Evolutionary conservation across 2,329 filamentous ascomycete species (phyloP), one percentile per base, ranked within the genome.

Genomic region (Alternaria viburni): DNA sequence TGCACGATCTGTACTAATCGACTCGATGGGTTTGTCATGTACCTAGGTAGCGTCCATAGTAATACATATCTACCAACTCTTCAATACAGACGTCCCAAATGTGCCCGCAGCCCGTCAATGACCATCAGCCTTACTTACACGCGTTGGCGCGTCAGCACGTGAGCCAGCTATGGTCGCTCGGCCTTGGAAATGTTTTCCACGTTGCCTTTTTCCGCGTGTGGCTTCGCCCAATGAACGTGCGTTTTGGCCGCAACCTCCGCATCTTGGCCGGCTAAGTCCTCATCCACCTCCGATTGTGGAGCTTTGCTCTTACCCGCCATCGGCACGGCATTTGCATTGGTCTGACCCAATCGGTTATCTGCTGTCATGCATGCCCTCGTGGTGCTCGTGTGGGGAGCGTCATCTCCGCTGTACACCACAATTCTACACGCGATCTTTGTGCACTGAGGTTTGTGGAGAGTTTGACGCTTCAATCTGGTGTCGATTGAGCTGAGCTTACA

Each of bases 261-360:
- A 45, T 13, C 17, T 41, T 19, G 25, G 28, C 54, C 72, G 74
- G 74, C 57, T 76, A 74, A 77, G 45, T n/a, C 17, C 62, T 74
- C 67, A 68, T 69, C 74, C 74, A 64, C 57, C 54, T 54, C 55
- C 56, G 60, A 61, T 59, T 71, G 69, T 71, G 68, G 69, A 73
- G 69, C 43, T 50, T 70, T 72, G 68, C 69, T 64, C 69, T 71
- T 70, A 71, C 71, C 73, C 73, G 69, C 70, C 66, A 69, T 70
- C 74, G 71, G 72, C 62, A 44, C 76, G 77, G 77, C 75, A 78
- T 66, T 69, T 74, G 68, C 26, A 43, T 76, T 74, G 74, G 76
- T 64, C 65, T 28, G 64, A 69, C 66, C 19, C 66, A 73, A 64
- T 28, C 32, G 57, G 69, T 60, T 77, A 75, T 69, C 54, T 57